These are phyloP conservation scores for Vitis vinifera DNA, from an alignment of 164 flowering plant species.

Conservation along the genomic window ASM3070453v1 NC_081815.1:12523501-12524000, in stretches of 20 bases:
- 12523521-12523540: not conserved
- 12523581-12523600: not conserved
- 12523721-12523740: not conserved
- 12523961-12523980: no score
- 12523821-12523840: no score
- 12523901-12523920: no score
- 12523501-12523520: not conserved
- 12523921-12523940: no score
- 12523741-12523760: not conserved
- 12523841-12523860: no score
- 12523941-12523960: no score
- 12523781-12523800: no score
- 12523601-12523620: not conserved
- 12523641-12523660: not conserved
- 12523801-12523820: no score
- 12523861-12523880: no score
- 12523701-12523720: not conserved
- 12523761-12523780: no score
- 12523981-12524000: no score
- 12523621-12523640: constrained; percentile 5
- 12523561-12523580: not conserved
- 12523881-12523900: no score
- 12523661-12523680: not conserved
- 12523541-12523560: not conserved
- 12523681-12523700: not conserved